These are phyloP conservation scores for Lantana camara DNA, from an alignment of 257 asterid species.

Conservation along the genomic window DNA sequence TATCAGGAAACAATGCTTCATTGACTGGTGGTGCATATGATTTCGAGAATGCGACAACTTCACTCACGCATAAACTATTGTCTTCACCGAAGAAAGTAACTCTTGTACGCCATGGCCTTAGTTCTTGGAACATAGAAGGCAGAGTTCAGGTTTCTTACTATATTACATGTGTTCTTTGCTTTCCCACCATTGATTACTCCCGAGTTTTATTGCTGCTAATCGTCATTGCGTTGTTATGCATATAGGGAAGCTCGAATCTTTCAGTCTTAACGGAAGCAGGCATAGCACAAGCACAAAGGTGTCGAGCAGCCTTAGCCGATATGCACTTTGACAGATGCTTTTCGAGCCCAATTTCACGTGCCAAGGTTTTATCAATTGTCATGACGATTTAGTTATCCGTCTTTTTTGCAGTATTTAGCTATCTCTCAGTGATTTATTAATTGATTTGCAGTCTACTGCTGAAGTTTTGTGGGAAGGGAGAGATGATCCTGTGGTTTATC, in stretches of 20 bases:
- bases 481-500: constrained; percentile 67
- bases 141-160: constrained; percentile 68
- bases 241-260: constrained; percentile 79
- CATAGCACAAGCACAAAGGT: constrained; percentile 59
- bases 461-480: constrained; percentile 76
- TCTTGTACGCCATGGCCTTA: constrained; percentile 69
- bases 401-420: no score
- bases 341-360: constrained; percentile 84
- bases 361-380: constrained; percentile 47
- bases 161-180: neutral
- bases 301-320: constrained; percentile 56
- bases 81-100: constrained; percentile 78
- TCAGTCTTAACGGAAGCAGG: constrained; percentile 72
- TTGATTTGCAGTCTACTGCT: constrained; percentile 74
- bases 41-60: constrained; percentile 61
- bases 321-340: constrained; percentile 68
- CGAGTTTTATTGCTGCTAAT: constrained; percentile 5
- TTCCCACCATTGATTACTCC: neutral
- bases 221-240: constrained; percentile 3
- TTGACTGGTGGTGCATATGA: constrained; percentile 76
- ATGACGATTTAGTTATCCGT: neutral
- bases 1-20: constrained; percentile 36
- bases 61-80: constrained; percentile 51
- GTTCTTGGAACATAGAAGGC: constrained; percentile 83
- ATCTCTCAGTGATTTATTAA: neutral